Percentiles rank a stretch among this genome's conserved stretches.
phyloP scores from a whole-genome alignment of 257 asterid species.

The Schizonepeta tenuifolia region DNA sequence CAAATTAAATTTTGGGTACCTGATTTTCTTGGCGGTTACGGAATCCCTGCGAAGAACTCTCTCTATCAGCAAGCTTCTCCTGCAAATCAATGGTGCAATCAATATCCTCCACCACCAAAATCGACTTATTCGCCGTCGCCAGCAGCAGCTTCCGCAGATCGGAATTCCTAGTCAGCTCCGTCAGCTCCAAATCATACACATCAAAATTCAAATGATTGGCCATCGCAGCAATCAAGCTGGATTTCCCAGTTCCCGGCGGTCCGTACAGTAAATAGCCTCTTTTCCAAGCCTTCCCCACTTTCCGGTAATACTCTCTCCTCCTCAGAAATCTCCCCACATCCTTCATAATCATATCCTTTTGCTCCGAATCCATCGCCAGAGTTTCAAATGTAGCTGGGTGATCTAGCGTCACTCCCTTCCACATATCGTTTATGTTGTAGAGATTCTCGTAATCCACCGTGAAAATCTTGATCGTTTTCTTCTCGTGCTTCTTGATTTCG shows the following conservation, averaged over 20 bases:
- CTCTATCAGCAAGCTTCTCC: conserved; percentile 43
- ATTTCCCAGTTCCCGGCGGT: conserved; percentile 84
- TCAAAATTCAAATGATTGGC: conserved; percentile 72
- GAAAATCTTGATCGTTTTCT: conserved; percentile 52
- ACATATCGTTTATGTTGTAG: conserved; percentile 39
- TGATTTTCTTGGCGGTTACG: conserved; percentile 35
- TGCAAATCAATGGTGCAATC: conserved; percentile 67
- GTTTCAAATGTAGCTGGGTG: conserved; percentile 73
- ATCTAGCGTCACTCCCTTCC: conserved; percentile 50
- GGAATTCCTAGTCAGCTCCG: conserved; percentile 53
- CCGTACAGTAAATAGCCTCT: conserved; percentile 78
- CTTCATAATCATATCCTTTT: conserved; percentile 46
- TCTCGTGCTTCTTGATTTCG: conserved; percentile 41
- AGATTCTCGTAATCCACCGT: conserved; percentile 46
- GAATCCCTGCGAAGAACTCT: background rate
- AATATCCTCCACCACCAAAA: conserved; percentile 73
- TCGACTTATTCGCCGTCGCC: conserved; percentile 56
- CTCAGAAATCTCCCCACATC: conserved; percentile 57
- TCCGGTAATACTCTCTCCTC: conserved; percentile 59
- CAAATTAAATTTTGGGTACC: conserved; percentile 28
- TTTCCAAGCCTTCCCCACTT: conserved; percentile 77
- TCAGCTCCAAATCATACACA: conserved; percentile 68
- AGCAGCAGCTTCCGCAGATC: conserved; percentile 56
- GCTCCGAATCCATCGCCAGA: conserved; percentile 61
- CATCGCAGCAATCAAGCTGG: conserved; percentile 80